phyloP scores from a whole-genome alignment of 805 yeast genomes.

The Ogataea ramenticola region DNA sequence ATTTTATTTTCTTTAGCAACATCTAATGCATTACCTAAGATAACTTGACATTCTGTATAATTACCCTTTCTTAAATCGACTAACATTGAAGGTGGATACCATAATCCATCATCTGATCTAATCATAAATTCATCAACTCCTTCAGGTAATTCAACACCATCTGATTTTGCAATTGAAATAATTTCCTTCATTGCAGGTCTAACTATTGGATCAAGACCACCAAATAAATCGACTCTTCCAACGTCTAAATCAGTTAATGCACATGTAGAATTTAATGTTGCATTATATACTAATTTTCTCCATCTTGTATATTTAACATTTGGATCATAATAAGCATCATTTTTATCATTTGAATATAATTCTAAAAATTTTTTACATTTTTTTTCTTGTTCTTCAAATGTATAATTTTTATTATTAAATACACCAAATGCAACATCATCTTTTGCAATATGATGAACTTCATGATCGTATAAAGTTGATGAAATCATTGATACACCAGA shows the following conservation, averaged over 20 bases:
- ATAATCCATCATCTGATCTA: constrained; percentile 28
- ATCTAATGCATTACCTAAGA: constrained; percentile 31
- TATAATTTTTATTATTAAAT: constrained; percentile 23
- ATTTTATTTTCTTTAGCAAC: constrained; percentile 33
- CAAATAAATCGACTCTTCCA: constrained; percentile 22
- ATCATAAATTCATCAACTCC: constrained; percentile 27
- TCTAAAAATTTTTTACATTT: constrained; percentile 16
- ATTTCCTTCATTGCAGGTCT: constrained; percentile 38
- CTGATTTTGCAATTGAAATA: constrained; percentile 36
- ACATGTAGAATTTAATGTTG: constrained; percentile 35
- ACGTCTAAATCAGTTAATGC: constrained; percentile 28
- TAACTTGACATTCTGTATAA: constrained; percentile 33
- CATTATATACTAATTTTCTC: constrained; percentile 37
- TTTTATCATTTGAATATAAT: constrained; percentile 22
- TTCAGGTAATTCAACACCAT: constrained; percentile 31
- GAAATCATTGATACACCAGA: constrained; percentile 31
- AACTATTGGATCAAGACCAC: constrained; percentile 16
- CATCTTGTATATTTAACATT: constrained; percentile 31
- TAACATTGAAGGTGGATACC: constrained; percentile 38
- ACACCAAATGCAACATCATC: constrained; percentile 27
- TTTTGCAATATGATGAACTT: constrained; percentile 23
- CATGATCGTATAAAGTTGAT: constrained; percentile 17
- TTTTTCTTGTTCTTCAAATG: constrained; percentile 6
- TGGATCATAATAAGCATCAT: constrained; percentile 19
- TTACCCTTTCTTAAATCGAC: constrained; percentile 32